Evolutionary conservation across 202 grass and related monocot species (phyloP), one percentile per base, ranked within the genome.

Genomic region (Panicum virgatum): DNA sequence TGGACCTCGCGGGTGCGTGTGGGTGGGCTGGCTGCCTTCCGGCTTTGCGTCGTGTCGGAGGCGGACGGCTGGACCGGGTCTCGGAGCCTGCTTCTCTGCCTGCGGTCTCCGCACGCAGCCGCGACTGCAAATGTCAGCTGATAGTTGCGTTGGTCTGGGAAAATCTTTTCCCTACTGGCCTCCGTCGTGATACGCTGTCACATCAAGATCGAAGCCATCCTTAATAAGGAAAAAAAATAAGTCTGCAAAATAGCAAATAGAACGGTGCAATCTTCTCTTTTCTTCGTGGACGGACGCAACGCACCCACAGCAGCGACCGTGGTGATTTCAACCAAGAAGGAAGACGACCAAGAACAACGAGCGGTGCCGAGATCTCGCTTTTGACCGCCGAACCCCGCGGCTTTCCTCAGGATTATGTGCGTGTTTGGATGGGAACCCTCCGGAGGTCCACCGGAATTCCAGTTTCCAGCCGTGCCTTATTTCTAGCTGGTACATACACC

Each of bases 71-170:
- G 47, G 83, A 78, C 83, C 32, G 46, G 44, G 83, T 79, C 66
- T 20, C 69, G 47, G 9, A 54, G n/a, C n/a, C n/a, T n/a, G n/a
- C n/a, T n/a, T n/a, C n/a, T n/a, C n/a, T n/a, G n/a, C n/a, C n/a
- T n/a, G n/a, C 83, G 76, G 68, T 66, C 83, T 65, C 69, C 26
- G 37, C 68, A 86, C 76, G 68, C 76, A 46, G 83, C 57, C 44
- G 39, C 42, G 42, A 22, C 63, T 38, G 66, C 52, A 75, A 43
- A 65, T 53, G 59, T 45, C 22, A 32, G 23, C 63, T 43, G 51
- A 5, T 23, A 9, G 9, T 12, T 15, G 18, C 48, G 2, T 23
- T 37, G 27, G 27, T 54, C 6, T 54, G 29, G 67, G 25, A 40
- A 34, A 34, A 34, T 34, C 32, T 34, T 34, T 34, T 34, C 4